Conservation (phyloP, 1,284 basidiomycete species). For the Sparassis latifolia region DNA sequence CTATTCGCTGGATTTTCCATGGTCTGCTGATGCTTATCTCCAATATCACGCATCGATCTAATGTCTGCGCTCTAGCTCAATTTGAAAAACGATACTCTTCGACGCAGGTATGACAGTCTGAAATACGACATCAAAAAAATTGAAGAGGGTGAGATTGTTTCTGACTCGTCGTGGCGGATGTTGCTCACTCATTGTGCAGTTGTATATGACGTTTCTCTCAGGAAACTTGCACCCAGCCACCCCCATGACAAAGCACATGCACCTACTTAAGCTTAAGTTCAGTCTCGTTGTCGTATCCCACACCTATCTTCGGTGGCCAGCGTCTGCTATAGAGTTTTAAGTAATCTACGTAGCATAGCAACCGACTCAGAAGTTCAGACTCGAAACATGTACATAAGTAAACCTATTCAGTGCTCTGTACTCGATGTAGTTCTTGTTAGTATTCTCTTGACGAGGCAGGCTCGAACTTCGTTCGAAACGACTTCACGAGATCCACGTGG, state of each 20-base stretch:
- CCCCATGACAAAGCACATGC: slow-evolving; percentile 1
- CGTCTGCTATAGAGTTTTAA: too few relatives aligned
- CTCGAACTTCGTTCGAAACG: too few relatives aligned
- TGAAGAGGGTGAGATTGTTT: slow-evolving; percentile 60
- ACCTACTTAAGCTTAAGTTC: too few relatives aligned
- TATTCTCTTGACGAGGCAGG: too few relatives aligned
- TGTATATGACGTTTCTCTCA: slow-evolving; percentile 78
- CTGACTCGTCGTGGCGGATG: background rate
- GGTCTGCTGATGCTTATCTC: slow-evolving; percentile 32
- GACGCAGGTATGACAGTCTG: slow-evolving; percentile 74
- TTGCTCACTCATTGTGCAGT: slow-evolving; percentile 35
- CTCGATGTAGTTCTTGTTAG: too few relatives aligned
- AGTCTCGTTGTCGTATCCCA: too few relatives aligned
- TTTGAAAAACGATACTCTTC: slow-evolving; percentile 78
- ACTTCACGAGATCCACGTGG: too few relatives aligned
- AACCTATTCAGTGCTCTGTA: too few relatives aligned
- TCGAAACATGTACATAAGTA: too few relatives aligned
- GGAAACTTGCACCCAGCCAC: slow-evolving; percentile 45
- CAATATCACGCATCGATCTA: background rate
- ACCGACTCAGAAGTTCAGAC: too few relatives aligned
- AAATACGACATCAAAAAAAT: slow-evolving; percentile 89
- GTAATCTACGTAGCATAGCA: too few relatives aligned
- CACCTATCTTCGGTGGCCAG: too few relatives aligned
- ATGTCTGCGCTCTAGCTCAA: slow-evolving; percentile 51
- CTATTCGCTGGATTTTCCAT: slow-evolving; percentile 78